Conservation (phyloP, 2,329 filamentous ascomycete species). For the Paecilomyces niveus region DNA sequence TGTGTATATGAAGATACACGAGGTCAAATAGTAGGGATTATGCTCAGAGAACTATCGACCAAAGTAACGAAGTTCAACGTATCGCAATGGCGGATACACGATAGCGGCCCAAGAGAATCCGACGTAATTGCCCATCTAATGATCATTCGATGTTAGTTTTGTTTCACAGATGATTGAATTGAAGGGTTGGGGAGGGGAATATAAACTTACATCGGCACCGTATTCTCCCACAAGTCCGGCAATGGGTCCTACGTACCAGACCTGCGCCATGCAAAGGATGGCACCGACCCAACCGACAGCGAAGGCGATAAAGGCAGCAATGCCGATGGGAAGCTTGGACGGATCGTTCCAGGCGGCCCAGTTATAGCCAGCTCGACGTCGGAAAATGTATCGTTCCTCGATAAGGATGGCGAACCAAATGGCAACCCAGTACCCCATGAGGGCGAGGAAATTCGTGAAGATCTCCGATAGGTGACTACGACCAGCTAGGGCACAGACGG, state of each 20-base stretch:
- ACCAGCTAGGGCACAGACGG: slow-evolving; percentile 58
- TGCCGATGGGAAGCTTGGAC: slow-evolving; percentile 53
- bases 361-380: slow-evolving; percentile 46
- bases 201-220: slow-evolving; percentile 47
- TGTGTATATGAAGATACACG: too few species aligned
- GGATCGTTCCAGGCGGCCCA: slow-evolving; percentile 57
- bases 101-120: slow-evolving; percentile 54
- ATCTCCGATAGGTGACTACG: slow-evolving; percentile 55
- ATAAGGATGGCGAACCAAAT: slow-evolving; percentile 57
- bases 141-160: slow-evolving; percentile 7
- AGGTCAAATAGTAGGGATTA: too few species aligned
- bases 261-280: slow-evolving; percentile 62
- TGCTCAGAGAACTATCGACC: slow-evolving; percentile 30
- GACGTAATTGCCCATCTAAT: slow-evolving; percentile 51
- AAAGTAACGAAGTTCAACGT: slow-evolving; percentile 44
- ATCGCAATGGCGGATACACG: slow-evolving; percentile 49
- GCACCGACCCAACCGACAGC: slow-evolving; percentile 59
- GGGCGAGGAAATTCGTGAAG: slow-evolving; percentile 61
- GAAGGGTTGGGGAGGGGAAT: not conserved
- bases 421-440: slow-evolving; percentile 65
- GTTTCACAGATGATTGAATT: slow-evolving; percentile 2
- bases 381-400: slow-evolving; percentile 56
- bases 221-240: slow-evolving; percentile 51
- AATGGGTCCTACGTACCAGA: slow-evolving; percentile 61
- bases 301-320: slow-evolving; percentile 56